Percentiles rank a stretch among this genome's conserved stretches.
Conservation (phyloP, 106 monocot genomes). For the Platanthera guangdongensis region DNA sequence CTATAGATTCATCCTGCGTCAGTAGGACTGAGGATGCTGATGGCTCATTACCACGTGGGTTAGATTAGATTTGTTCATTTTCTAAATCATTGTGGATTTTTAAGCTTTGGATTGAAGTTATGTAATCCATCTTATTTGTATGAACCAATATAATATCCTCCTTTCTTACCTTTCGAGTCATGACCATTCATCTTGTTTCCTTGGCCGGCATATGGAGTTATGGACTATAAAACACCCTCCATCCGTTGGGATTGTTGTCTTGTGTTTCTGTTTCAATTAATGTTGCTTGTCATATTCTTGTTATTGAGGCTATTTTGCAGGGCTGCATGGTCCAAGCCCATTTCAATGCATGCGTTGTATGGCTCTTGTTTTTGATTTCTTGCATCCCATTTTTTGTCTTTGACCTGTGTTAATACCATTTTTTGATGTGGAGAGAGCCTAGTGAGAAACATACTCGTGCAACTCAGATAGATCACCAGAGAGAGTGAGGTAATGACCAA, state of each 20-base stretch:
- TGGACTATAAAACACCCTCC: neutral
- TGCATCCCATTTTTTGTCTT: neutral
- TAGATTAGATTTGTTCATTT: neutral
- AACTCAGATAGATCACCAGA: no score
- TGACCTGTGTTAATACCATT: no score
- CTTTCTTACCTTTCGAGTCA: neutral
- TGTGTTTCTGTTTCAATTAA: neutral
- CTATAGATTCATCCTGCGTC: neutral
- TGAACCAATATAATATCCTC: neutral
- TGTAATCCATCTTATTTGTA: neutral
- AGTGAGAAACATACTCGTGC: no score
- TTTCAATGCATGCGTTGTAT: neutral
- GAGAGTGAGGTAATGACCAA: no score
- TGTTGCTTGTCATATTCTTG: neutral
- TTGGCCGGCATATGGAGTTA: neutral
- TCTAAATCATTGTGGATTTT: neutral
- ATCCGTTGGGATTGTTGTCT: neutral
- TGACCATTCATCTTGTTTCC: neutral
- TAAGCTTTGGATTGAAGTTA: neutral
- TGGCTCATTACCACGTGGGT: neutral
- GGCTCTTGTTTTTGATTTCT: neutral
- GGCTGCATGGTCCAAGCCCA: neutral
- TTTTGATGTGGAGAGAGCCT: no score
- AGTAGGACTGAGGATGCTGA: neutral
- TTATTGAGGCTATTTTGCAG: neutral